phyloP scores from a whole-genome alignment of 805 yeast genomes.

The Nakazawaea molendinolei region DNA sequence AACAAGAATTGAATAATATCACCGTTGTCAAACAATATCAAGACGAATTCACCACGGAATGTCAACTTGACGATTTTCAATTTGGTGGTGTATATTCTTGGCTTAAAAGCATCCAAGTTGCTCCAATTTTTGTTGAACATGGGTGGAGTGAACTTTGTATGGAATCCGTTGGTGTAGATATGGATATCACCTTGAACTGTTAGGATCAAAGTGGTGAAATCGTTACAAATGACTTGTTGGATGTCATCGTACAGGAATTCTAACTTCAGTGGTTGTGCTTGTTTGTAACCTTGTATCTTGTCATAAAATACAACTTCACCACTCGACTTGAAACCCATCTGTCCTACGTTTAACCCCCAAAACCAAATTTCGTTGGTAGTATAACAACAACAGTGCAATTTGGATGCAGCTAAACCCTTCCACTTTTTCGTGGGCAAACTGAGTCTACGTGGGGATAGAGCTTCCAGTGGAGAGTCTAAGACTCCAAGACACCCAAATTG shows the following conservation, averaged over 20 bases:
- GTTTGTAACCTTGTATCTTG: slow-evolving; percentile 29
- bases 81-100: slow-evolving; percentile 39
- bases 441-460: too few species aligned
- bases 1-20: slow-evolving; percentile 33
- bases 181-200: slow-evolving; percentile 54
- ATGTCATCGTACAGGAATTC: slow-evolving; percentile 42
- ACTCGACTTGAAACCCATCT: slow-evolving; percentile 51
- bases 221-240: slow-evolving; percentile 55
- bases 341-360: slow-evolving; percentile 84
- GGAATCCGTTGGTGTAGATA: slow-evolving; percentile 51
- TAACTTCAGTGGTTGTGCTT: slow-evolving; percentile 31
- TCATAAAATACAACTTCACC: slow-evolving; percentile 23
- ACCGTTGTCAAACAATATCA: slow-evolving; percentile 54
- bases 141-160: slow-evolving; percentile 38
- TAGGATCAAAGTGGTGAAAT: slow-evolving; percentile 61
- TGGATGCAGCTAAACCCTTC: slow-evolving; percentile 37
- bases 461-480: too few species aligned
- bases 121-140: slow-evolving; percentile 22
- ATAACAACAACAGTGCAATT: slow-evolving; percentile 60
- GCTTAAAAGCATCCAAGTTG: slow-evolving; percentile 47
- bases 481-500: slow-evolving; percentile 66
- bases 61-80: slow-evolving; percentile 26
- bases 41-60: slow-evolving; percentile 33
- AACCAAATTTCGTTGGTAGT: slow-evolving; percentile 40
- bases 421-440: not conserved